Conservation (phyloP, 129 eudicot genomes). For the Helianthus tuberosus region DNA sequence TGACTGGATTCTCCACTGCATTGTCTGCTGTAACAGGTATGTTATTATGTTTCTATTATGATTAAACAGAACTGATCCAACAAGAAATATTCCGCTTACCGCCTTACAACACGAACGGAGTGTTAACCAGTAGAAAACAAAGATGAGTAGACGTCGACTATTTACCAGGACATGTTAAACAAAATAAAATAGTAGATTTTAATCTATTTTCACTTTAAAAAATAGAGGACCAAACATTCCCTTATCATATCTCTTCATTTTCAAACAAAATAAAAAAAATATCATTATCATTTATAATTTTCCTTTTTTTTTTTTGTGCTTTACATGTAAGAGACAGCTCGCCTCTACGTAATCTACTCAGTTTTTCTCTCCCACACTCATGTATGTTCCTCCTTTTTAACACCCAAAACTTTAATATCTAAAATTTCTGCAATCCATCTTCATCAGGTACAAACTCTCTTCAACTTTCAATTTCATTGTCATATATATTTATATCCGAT, state of each 20-base stretch:
- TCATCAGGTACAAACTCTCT: conserved; percentile 27
- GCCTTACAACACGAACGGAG: no score
- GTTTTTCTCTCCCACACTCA: conserved; percentile 23
- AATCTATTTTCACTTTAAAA: conserved; percentile 28
- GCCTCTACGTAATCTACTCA: conserved; percentile 40
- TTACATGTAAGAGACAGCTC: conserved; percentile 32
- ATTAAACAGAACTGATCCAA: no score
- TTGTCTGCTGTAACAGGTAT: no score
- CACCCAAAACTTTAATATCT: conserved; percentile 8
- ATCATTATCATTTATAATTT: neutral
- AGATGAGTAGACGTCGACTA: no score
- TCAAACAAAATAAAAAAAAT: neutral
- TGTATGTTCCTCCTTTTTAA: conserved; percentile 1
- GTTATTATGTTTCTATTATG: no score
- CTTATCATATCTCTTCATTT: conserved; percentile 41
- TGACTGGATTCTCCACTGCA: no score
- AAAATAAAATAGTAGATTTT: no score
- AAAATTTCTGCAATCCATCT: conserved; percentile 24
- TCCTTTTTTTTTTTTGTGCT: conserved; percentile 40
- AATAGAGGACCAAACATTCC: conserved; percentile 63
- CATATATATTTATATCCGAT: neutral
- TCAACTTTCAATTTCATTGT: conserved; percentile 5
- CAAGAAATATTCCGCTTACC: no score
- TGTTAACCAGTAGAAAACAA: no score
- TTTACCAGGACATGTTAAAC: no score